phyloP scores from a whole-genome alignment of 352 stramenopile genomes.

The Phytophthora aleatoria region DNA sequence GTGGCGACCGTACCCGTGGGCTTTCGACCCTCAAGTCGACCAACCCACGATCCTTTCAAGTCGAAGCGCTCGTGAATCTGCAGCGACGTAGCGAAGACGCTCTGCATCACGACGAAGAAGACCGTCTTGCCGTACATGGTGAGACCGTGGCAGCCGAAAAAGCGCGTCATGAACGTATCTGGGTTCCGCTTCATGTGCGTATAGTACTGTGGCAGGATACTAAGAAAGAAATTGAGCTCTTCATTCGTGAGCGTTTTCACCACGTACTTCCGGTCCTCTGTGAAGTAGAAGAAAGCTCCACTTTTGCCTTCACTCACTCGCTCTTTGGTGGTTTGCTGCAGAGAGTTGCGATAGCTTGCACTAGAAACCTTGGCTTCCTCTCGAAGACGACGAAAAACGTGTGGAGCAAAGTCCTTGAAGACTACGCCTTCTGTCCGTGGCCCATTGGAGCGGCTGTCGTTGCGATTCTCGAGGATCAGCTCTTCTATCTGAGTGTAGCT shows the following conservation, averaged over 20 bases:
- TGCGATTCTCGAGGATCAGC: slow-evolving; percentile 71
- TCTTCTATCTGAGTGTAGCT: slow-evolving; percentile 81
- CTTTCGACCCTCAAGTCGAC: slow-evolving; percentile 72
- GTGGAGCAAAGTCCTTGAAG: slow-evolving; percentile 81
- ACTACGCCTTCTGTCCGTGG: slow-evolving; percentile 62
- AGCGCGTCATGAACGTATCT: slow-evolving; percentile 81
- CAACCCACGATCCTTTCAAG: slow-evolving; percentile 88
- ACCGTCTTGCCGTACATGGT: slow-evolving; percentile 89
- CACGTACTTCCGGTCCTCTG: slow-evolving; percentile 81
- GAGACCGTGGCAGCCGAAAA: slow-evolving; percentile 80
- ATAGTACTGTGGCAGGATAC: slow-evolving; percentile 77
- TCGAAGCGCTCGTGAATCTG: slow-evolving; percentile 87
- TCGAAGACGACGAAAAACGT: slow-evolving; percentile 79
- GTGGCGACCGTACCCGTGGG: slow-evolving; percentile 65
- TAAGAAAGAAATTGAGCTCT: slow-evolving; percentile 76
- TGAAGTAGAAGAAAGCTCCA: slow-evolving; percentile 87
- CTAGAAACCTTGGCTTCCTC: slow-evolving; percentile 67
- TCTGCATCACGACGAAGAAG: slow-evolving; percentile 88
- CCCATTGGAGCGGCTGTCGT: slow-evolving; percentile 43
- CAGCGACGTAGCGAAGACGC: slow-evolving; percentile 76
- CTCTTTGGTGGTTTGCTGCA: slow-evolving; percentile 79
- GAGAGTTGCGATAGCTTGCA: slow-evolving; percentile 65
- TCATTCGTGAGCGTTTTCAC: slow-evolving; percentile 83
- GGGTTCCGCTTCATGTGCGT: slow-evolving; percentile 66
- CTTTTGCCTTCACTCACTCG: slow-evolving; percentile 84